Evolutionary conservation across 1,139 yeast genomes (phyloP), one percentile per base, ranked within the genome.

Genomic region (Ogataea hybrid): DNA sequence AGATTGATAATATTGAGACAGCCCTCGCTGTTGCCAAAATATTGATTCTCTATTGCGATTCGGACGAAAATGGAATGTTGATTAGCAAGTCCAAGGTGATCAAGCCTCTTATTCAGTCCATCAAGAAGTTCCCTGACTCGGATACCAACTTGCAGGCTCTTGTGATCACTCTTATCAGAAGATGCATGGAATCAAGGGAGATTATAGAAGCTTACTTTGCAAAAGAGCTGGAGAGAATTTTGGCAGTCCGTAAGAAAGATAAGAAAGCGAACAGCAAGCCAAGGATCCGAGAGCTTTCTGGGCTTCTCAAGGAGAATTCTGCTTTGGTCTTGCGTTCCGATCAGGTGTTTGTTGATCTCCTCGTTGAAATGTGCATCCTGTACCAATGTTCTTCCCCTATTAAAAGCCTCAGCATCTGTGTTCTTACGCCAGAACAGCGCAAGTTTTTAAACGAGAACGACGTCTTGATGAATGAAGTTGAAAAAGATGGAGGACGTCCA

Each of bases 171-270:
- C 66, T 88, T 22, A 62, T 83, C 5, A 73, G 96, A 56, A 71
- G 85, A 41, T 79, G 89, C 44, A 79, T 81, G 57, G 97, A 90
- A 58, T 74, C 79, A 1, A 63, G 66, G 0, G 72, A 70, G 0
- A 65, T 77, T 12, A 65, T 88, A 14, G 66, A 69, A 21, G 65
- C 66, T 15, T 65, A 75, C 33, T 76, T 87, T 59, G 58, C 64
- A 16, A 61, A 73, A 45, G 82, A 79, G 42, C 53, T 83, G 12
- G 56, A 67, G 6, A 66, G 65, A 35, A 60, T 64, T 1, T 62
- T 67, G 1, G 28, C 40, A 11, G 18, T 46, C 16, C 47, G 42
- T 28, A 36, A 53, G 39, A 39, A 35, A 20, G 42, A 39, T 15
- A 28, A 22, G 20, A 32, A 8, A 23, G 22, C 30, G 18, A 22